Evolutionary conservation across 176 grass and related monocot species (phyloP).

Genomic region (maize (Zea mays)): Zm-B73-REFERENCE-NAM-5.0 NC_050097.1:7037501-7038000

Average conservation of each 20-base stretch:
- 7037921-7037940: conserved; percentile 43
- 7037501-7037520: conserved; percentile 61
- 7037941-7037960: not conserved
- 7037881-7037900: conserved; percentile 73
- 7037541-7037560: conserved; percentile 69
- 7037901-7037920: conserved; percentile 58
- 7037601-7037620: conserved; percentile 52
- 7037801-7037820: conserved; percentile 54
- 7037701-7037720: conserved; percentile 61
- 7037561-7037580: conserved; percentile 57
- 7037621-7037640: conserved; percentile 49
- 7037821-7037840: conserved; percentile 60
- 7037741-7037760: conserved; percentile 66
- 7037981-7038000: conserved; percentile 57
- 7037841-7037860: conserved; percentile 60
- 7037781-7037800: conserved; percentile 72
- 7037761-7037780: conserved; percentile 56
- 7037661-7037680: conserved; percentile 84
- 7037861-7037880: conserved; percentile 53
- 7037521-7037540: conserved; percentile 81
- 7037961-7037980: conserved; percentile 30
- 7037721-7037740: conserved; percentile 67
- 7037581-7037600: conserved; percentile 37
- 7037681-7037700: conserved; percentile 79
- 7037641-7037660: conserved; percentile 38